A percentile compares a stretch with the other conserved stretches of the same genome.
phyloP scores from a whole-genome alignment of 768 basidiomycete species.

The Polyporus arcularius region DNA sequence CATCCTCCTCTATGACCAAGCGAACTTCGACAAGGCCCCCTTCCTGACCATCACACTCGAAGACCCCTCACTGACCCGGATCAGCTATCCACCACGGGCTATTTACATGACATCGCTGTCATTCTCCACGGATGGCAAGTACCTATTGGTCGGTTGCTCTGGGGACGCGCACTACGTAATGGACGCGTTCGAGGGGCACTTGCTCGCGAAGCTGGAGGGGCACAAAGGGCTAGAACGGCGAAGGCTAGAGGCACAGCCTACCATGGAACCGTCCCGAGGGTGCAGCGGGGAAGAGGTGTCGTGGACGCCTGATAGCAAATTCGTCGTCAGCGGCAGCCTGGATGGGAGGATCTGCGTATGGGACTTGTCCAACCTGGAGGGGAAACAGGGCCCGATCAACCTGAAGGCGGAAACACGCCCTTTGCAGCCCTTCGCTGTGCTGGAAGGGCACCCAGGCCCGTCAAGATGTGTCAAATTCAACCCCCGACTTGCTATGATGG shows the following conservation, averaged over 20 bases:
- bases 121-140: slow-evolving; percentile 90
- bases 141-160: slow-evolving; percentile 89
- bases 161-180: slow-evolving; percentile 91
- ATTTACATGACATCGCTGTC: slow-evolving; percentile 90
- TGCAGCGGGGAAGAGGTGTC: slow-evolving; percentile 91
- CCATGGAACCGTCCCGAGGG: slow-evolving; percentile 72
- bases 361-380: slow-evolving; percentile 73
- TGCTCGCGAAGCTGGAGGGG: slow-evolving; percentile 85
- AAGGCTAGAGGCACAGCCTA: slow-evolving; percentile 43
- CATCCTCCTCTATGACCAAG: slow-evolving; percentile 83
- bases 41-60: slow-evolving; percentile 83
- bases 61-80: slow-evolving; percentile 72
- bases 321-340: slow-evolving; percentile 78
- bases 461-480: slow-evolving; percentile 89
- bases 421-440: slow-evolving; percentile 48
- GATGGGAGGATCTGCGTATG: slow-evolving; percentile 87
- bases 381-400: slow-evolving; percentile 53
- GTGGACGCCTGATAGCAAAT: slow-evolving; percentile 96
- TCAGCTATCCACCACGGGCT: slow-evolving; percentile 83
- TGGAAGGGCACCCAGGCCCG: slow-evolving; percentile 85
- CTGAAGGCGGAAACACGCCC: slow-evolving; percentile 52
- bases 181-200: slow-evolving; percentile 84
- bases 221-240: slow-evolving; percentile 82
- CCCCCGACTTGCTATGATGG: slow-evolving; percentile 87
- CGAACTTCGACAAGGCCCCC: slow-evolving; percentile 89